Base-by-base conservation (phyloP, 495 filamentous ascomycete genomes). In the Tuber microsphaerosporum region DNA sequence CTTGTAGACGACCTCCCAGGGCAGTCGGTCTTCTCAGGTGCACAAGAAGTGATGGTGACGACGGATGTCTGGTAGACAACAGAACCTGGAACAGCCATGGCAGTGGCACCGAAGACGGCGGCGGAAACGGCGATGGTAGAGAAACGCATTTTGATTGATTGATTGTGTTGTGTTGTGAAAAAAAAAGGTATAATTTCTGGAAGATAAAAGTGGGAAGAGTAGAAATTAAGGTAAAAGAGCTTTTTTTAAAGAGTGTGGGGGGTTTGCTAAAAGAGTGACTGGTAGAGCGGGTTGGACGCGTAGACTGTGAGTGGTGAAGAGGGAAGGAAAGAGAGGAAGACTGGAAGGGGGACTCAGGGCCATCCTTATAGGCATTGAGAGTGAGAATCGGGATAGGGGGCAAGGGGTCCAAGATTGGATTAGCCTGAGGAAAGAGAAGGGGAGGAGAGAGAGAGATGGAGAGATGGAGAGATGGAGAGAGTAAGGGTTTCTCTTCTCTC, bases 21-120 rank as follows among this genome's bases (percentile, higher is more conserved):
- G 78, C 83, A 80, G 82, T 81, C 69, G 69, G 74, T 74, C 73
- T 73, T 74, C 45, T 81, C 78, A 3, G 81, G 76, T 20, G 75
- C 78, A 74, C 84, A 85, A 34, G 83, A 89, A 76, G 88, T 90
- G 84, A 89, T 85, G 83, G 88, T 90, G 72, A 86, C 83, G 77
- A 85, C 84, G 80, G 88, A 85, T 75, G 88, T 89, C 79, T 83
- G 84, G 85, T 88, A 89, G 83, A 89, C 84, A 76, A 83, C 74
- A 10, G 20, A 3, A 39, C 51, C 51, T 77, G 83, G 86, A 73
- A 85, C 69, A 79, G 85, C 87, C 78, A 87, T 80, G 80, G 84
- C 88, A 80, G 83, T 85, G 79, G 84, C 86, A 82, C 87, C 88
- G 83, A 85, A 80, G 80, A 89, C 81, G 84, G 86, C 84, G 74